Evolutionary conservation across 208 protist species (phyloP).

Genomic region (Porcisia hertigi): DNA sequence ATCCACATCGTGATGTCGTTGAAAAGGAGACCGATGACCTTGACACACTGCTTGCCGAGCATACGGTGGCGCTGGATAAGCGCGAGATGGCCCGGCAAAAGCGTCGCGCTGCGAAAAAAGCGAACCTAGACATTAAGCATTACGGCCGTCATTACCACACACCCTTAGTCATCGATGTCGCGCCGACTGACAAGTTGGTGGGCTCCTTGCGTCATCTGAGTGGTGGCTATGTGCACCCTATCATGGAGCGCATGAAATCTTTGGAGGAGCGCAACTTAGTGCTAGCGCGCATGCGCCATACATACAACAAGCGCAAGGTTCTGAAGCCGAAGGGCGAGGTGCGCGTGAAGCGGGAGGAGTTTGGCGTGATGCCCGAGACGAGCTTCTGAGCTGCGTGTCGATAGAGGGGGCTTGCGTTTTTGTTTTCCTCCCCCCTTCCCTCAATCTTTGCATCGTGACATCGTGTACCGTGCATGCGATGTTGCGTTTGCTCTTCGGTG

Average conservation of each 20-base stretch:
- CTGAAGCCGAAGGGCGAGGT: conserved; percentile 90
- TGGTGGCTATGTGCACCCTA: conserved; percentile 73
- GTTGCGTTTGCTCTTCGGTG: neutral
- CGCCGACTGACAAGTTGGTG: conserved; percentile 68
- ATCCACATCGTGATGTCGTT: conserved; percentile 62
- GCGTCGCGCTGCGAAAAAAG: conserved; percentile 66
- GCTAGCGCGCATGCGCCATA: conserved; percentile 85
- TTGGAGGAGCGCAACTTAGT: conserved; percentile 91
- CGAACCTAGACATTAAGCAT: conserved; percentile 67
- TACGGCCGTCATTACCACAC: conserved; percentile 88
- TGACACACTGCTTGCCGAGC: conserved; percentile 48
- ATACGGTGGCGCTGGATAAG: conserved; percentile 39
- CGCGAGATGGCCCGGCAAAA: conserved; percentile 37
- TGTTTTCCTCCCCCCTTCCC: neutral
- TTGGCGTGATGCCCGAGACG: conserved; percentile 79
- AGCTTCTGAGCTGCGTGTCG: conserved; percentile 47
- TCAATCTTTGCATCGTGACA: neutral
- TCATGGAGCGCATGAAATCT: conserved; percentile 88
- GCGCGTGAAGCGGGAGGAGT: conserved; percentile 79
- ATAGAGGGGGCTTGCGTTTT: neutral
- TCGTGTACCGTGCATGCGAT: neutral
- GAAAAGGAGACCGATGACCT: conserved; percentile 59
- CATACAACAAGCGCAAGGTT: conserved; percentile 87
- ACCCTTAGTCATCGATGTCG: conserved; percentile 73
- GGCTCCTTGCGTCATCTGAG: conserved; percentile 82